A percentile compares a stretch with the other conserved stretches of the same genome.
Conservation (phyloP, 768 basidiomycete species). For the Candolleomyces eurysporus region DNA sequence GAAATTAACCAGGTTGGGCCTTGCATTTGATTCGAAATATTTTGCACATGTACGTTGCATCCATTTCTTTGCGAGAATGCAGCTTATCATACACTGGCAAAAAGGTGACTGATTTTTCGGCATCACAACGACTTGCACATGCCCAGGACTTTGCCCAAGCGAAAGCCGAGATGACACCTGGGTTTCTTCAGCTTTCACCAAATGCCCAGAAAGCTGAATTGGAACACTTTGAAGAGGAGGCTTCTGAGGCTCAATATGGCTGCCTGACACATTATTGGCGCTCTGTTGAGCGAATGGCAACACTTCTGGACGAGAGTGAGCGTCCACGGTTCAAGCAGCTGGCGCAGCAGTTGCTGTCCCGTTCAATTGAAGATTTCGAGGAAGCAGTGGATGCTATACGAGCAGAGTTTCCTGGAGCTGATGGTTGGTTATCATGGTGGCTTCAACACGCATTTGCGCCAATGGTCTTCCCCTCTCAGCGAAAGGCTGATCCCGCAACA, state of each 20-base stretch:
- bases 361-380: background rate
- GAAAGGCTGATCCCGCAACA: background rate
- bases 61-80: background rate
- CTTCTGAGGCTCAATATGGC: no score
- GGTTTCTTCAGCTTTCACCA: background rate
- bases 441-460: background rate
- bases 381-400: background rate
- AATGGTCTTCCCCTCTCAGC: background rate
- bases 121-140: background rate
- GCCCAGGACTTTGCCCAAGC: background rate
- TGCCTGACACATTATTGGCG: no score
- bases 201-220: background rate
- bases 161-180: background rate
- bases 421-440: background rate
- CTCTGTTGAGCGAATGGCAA: background rate
- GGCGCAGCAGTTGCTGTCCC: background rate
- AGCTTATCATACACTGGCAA: background rate
- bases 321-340: background rate
- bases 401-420: background rate
- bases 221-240: background rate
- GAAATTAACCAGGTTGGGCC: background rate
- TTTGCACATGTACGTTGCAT: background rate
- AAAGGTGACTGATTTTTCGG: background rate
- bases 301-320: background rate
- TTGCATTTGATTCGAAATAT: background rate